phyloP scores from a whole-genome alignment of 1,284 basidiomycete genomes.

The Meripilus lineatus region DNA sequence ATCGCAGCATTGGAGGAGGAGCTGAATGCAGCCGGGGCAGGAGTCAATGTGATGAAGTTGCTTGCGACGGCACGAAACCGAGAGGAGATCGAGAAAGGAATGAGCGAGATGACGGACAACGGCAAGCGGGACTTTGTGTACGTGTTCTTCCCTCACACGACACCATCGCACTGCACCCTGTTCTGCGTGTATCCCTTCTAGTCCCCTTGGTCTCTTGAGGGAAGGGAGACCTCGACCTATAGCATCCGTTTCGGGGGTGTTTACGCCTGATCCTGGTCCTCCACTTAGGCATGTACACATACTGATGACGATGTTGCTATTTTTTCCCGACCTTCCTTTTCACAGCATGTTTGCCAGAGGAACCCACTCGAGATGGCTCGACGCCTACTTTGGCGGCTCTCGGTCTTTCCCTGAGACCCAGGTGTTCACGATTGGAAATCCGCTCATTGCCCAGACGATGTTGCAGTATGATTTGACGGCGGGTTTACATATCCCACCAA shows the following conservation, averaged over 20 bases:
- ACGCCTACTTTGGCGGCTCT: slow-evolving; percentile 24
- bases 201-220: background rate
- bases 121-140: slow-evolving; percentile 42
- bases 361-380: slow-evolving; percentile 38
- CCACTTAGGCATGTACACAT: background rate
- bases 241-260: background rate
- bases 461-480: slow-evolving; percentile 39
- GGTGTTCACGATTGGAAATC: slow-evolving; percentile 50
- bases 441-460: slow-evolving; percentile 44
- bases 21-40: slow-evolving; percentile 35
- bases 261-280: background rate
- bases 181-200: background rate
- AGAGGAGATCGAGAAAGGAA: slow-evolving; percentile 34
- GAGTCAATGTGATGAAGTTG: slow-evolving; percentile 22
- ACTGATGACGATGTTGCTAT: background rate
- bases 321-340: background rate
- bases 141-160: slow-evolving; percentile 5
- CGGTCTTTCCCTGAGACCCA: slow-evolving; percentile 27
- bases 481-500: slow-evolving; percentile 43
- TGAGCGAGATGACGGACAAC: slow-evolving; percentile 25
- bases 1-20: slow-evolving; percentile 39
- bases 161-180: background rate
- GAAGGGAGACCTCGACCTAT: too few species aligned
- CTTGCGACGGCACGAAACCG: slow-evolving; percentile 27
- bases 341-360: slow-evolving; percentile 41